Evolutionary conservation across 2,329 filamentous ascomycete genomes (phyloP).

Genomic region (Pseudogymnoascus sp.): DNA sequence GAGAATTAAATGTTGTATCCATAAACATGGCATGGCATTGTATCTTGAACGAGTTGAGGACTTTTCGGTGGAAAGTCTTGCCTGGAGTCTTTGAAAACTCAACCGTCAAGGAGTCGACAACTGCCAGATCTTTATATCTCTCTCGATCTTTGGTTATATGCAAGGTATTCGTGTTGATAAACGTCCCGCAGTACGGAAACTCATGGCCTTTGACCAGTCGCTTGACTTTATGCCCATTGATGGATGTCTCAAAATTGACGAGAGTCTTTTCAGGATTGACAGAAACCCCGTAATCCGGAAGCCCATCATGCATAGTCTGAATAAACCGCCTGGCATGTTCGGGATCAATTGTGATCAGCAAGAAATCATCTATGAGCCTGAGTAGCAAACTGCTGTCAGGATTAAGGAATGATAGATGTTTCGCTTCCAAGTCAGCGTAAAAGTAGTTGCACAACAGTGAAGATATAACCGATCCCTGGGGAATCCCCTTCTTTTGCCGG

Average conservation of each 20-base stretch:
- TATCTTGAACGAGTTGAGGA: slow-evolving; percentile 70
- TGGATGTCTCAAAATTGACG: slow-evolving; percentile 66
- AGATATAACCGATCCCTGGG: slow-evolving; percentile 85
- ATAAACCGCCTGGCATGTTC: slow-evolving; percentile 66
- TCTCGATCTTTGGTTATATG: slow-evolving; percentile 65
- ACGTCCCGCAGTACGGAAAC: slow-evolving; percentile 87
- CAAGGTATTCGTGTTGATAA: slow-evolving; percentile 68
- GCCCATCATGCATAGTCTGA: slow-evolving; percentile 68
- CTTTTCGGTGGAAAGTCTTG: slow-evolving; percentile 71
- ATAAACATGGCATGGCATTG: slow-evolving; percentile 80
- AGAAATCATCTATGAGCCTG: slow-evolving; percentile 84
- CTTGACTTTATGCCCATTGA: slow-evolving; percentile 47
- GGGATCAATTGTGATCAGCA: slow-evolving; percentile 70
- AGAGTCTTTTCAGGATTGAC: slow-evolving; percentile 75
- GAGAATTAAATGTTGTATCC: slow-evolving; percentile 70
- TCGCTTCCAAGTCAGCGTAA: slow-evolving; percentile 76
- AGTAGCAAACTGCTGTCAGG: slow-evolving; percentile 58
- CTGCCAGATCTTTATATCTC: slow-evolving; percentile 40
- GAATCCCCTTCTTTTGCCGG: slow-evolving; percentile 80
- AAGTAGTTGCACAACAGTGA: slow-evolving; percentile 90
- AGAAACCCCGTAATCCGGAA: slow-evolving; percentile 71
- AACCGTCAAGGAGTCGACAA: slow-evolving; percentile 70
- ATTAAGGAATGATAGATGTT: slow-evolving; percentile 60
- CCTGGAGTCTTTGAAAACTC: slow-evolving; percentile 68
- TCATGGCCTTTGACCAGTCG: slow-evolving; percentile 34